Conservation (phyloP, 2,329 filamentous ascomycete species). For the Sclerotinia glacialis region DNA sequence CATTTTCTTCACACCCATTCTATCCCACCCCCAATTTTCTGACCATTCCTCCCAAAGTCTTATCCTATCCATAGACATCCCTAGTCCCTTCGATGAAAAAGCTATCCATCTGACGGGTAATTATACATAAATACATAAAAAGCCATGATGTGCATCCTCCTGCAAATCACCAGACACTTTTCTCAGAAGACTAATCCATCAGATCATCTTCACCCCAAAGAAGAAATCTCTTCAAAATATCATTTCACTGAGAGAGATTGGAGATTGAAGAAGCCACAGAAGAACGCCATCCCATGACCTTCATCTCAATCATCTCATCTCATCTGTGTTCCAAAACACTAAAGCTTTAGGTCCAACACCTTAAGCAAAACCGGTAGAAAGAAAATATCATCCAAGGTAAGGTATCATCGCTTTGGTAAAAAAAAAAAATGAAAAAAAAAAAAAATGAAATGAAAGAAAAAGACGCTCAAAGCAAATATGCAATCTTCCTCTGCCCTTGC, state of each 20-base stretch:
- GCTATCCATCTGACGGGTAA: background rate
- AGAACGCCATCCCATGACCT: slow-evolving; percentile 13
- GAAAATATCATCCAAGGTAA: background rate
- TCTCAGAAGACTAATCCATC: background rate
- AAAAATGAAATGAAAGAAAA: slow-evolving; percentile 3
- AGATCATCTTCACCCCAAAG: background rate
- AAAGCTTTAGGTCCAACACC: background rate
- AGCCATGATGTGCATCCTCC: background rate
- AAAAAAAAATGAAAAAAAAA: slow-evolving; percentile 2
- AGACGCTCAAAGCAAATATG: slow-evolving; percentile 3
- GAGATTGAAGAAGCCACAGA: background rate
- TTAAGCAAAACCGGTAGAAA: background rate
- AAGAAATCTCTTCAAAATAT: background rate
- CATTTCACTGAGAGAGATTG: background rate
- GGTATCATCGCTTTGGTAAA: slow-evolving; percentile 8
- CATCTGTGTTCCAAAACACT: background rate
- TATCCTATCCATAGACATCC: background rate
- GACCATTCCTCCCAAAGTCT: background rate
- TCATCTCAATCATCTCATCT: slow-evolving; percentile 11
- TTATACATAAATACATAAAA: slow-evolving; percentile 5
- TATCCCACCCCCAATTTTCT: background rate
- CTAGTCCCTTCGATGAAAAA: background rate
- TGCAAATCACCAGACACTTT: background rate
- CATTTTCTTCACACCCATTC: background rate
- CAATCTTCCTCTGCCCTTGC: background rate